Percentiles rank a stretch among this genome's conserved stretches.
phyloP scores from a whole-genome alignment of 768 basidiomycete genomes.

The Amylocystis lapponica region DNA sequence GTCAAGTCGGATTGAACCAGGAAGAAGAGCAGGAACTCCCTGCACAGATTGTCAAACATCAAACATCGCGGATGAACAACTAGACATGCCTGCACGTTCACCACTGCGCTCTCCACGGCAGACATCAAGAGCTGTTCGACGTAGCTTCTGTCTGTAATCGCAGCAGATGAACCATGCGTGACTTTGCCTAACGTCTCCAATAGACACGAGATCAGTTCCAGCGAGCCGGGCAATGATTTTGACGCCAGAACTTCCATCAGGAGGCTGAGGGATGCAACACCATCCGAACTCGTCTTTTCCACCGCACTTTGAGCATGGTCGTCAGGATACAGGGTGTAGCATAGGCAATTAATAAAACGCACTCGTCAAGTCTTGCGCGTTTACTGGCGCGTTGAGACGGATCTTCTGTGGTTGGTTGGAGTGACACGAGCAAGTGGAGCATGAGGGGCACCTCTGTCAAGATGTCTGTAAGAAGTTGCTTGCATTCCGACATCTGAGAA shows the following conservation, averaged over 20 bases:
- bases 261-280: slow-evolving; percentile 45
- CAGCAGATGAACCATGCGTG: slow-evolving; percentile 46
- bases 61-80: neutral
- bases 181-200: slow-evolving; percentile 70
- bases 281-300: slow-evolving; percentile 14
- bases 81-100: slow-evolving; percentile 45
- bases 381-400: slow-evolving; percentile 51
- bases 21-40: slow-evolving; percentile 47
- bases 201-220: slow-evolving; percentile 64
- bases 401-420: slow-evolving; percentile 41
- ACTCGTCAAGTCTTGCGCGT: slow-evolving; percentile 58
- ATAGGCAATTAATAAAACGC: slow-evolving; percentile 10
- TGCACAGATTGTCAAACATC: slow-evolving; percentile 17
- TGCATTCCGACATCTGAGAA: slow-evolving; percentile 21
- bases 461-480: slow-evolving; percentile 43
- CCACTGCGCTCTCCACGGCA: slow-evolving; percentile 63
- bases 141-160: slow-evolving; percentile 66
- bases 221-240: slow-evolving; percentile 58
- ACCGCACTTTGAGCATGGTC: neutral
- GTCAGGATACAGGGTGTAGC: neutral
- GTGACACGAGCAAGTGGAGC: slow-evolving; percentile 40
- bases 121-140: slow-evolving; percentile 82
- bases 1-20: slow-evolving; percentile 68
- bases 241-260: slow-evolving; percentile 68
- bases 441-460: slow-evolving; percentile 49